Base-by-base conservation (phyloP, 2,329 filamentous ascomycete species). In the Fusarium coffeatum region DNA sequence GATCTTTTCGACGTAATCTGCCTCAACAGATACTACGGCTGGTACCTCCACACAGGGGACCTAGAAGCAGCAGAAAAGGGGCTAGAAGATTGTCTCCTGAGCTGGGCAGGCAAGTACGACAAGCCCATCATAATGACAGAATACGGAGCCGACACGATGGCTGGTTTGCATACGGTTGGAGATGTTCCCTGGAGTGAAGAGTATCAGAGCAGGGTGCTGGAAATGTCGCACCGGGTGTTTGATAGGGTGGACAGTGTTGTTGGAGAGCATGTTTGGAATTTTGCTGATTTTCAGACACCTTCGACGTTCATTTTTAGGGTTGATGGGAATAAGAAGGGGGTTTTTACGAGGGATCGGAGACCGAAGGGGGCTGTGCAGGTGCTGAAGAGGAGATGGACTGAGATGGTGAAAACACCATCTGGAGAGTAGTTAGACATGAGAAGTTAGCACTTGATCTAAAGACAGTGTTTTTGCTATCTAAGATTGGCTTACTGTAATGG, bases 181-280 rank as follows among this genome's bases (percentile, higher is more conserved):
- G 68, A 71, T 13, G 48, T 65, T 16, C 68, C 68, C 3, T 71
- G 64, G 57, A 71, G 68, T 6, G 66, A 71, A n/a, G 66, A 71
- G 11, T 71, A 70, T 16, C 66, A 71, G 13, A 47, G 37, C 18
- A 27, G 45, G 5, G 20, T 71, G 4, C 15, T 70, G 4, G 64
- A 70, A 32, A 68, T 71, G 66, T 71, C 40, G 5, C 64, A 70
- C 25, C 56, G 51, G 4, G 68, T 70, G 1, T 70, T 71, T 55
- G 59, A 71, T 28, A 43, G 56, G 8, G 64, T 71, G 5, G 57
- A 70, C 10, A 51, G 64, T n/a, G 56, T 71, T 7, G 59, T 65
- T 2, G 59, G 66, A 22, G 68, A 71, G 41, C 64, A 71, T 7
- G 66, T 71, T 2, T 71, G 64, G 68, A 70, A 64, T 18, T 71